phyloP scores from a whole-genome alignment of 306 rosid genomes.

The Castanea mollissima region DNA sequence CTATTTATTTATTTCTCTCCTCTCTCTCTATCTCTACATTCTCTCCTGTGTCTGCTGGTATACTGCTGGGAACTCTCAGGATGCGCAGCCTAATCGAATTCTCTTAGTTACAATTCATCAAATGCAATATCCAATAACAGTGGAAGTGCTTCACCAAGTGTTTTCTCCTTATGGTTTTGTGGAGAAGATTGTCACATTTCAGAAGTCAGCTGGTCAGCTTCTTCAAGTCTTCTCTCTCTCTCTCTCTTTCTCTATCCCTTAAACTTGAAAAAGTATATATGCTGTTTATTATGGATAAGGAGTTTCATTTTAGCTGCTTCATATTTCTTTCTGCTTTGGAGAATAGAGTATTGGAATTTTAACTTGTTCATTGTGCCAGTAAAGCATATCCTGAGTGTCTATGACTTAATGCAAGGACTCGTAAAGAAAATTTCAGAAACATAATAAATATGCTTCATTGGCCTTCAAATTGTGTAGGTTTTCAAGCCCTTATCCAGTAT shows the following conservation, averaged over 20 bases:
- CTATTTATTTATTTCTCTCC: constrained; percentile 82
- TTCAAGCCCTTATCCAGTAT: constrained; percentile 96
- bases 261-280: constrained; percentile 16
- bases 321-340: background rate
- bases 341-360: background rate
- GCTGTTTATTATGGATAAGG: background rate
- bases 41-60: constrained; percentile 45
- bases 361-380: background rate
- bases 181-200: constrained; percentile 98
- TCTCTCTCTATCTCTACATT: constrained; percentile 49
- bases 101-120: constrained; percentile 99
- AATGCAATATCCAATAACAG: constrained; percentile 98
- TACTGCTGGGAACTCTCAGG: constrained; percentile 68
- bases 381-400: constrained; percentile 10
- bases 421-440: constrained; percentile 10
- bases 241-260: constrained; percentile 41
- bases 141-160: constrained; percentile 99
- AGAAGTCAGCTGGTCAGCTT: constrained; percentile 99
- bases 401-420: background rate
- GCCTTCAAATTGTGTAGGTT: constrained; percentile 61
- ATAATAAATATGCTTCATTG: constrained; percentile 16
- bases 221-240: constrained; percentile 66
- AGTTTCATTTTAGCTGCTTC: background rate
- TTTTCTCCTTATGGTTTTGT: constrained; percentile 97
- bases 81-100: constrained; percentile 95